A percentile compares a stretch with the other conserved stretches of the same genome.
Evolutionary conservation across 2,329 filamentous ascomycete species (phyloP).

Genomic region (Lasiodiplodia theobromae): DNA sequence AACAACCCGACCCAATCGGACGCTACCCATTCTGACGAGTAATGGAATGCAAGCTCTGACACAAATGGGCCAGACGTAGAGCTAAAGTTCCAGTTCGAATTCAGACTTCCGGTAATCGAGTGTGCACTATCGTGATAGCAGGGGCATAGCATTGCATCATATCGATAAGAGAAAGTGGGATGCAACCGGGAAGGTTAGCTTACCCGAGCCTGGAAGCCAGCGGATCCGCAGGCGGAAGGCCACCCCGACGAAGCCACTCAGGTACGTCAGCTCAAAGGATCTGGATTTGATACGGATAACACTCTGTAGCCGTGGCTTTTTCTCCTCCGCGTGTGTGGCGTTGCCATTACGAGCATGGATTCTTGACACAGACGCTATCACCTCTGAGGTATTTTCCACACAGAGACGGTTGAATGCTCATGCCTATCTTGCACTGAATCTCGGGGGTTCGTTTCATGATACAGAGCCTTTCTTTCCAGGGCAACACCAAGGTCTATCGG

Average conservation of each 20-base stretch:
- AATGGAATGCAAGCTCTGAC: not conserved
- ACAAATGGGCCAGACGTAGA: not conserved
- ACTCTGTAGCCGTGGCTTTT: too few relatives aligned
- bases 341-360: too few relatives aligned
- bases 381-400: too few relatives aligned
- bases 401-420: too few relatives aligned
- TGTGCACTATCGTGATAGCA: not conserved
- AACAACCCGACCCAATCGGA: not conserved
- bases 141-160: not conserved
- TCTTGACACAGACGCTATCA: too few relatives aligned
- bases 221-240: not conserved
- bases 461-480: too few relatives aligned
- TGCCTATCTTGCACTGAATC: too few relatives aligned
- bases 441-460: too few relatives aligned
- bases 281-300: too few relatives aligned
- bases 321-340: too few relatives aligned
- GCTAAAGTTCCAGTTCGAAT: not conserved
- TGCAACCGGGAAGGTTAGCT: not conserved
- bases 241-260: not conserved
- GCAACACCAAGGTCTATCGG: too few relatives aligned
- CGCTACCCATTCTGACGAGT: not conserved
- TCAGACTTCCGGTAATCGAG: too few relatives aligned
- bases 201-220: not conserved
- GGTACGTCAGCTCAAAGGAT: not conserved
- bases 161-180: conserved; percentile 8